phyloP scores from a whole-genome alignment of 108 stramenopile genomes.

The Skeletonema grethae region DNA sequence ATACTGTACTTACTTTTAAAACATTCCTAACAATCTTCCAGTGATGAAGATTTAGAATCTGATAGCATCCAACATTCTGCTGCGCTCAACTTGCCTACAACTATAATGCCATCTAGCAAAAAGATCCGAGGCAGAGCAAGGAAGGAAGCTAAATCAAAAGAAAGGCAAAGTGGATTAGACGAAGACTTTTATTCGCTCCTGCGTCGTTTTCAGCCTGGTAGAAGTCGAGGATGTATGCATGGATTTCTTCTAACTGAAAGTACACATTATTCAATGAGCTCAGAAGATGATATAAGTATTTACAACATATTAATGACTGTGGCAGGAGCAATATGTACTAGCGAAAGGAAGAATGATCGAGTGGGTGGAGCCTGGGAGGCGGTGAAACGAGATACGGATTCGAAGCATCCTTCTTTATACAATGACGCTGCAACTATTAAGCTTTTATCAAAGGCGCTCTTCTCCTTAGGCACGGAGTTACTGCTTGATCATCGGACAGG shows the following conservation, averaged over 20 bases:
- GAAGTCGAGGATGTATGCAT: not conserved
- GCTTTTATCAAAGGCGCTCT: not conserved
- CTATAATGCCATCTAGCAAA: not conserved
- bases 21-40: no score
- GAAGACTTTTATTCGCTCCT: not conserved
- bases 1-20: no score
- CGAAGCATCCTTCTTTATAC: not conserved
- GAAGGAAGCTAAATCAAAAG: not conserved
- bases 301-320: not conserved
- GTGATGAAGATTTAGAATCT: no score
- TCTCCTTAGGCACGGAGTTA: not conserved
- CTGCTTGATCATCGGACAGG: not conserved
- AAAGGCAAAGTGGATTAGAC: not conserved
- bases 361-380: not conserved
- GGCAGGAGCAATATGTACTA: not conserved
- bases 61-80: no score
- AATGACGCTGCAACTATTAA: not conserved
- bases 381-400: not conserved
- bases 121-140: not conserved
- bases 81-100: no score
- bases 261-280: no score
- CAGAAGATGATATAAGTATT: not conserved
- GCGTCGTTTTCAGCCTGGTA: not conserved
- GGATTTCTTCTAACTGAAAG: no score
- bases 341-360: not conserved